Evolutionary conservation across 805 yeast genomes (phyloP).

Genomic region (Wickerhamomyces mucosus): DNA sequence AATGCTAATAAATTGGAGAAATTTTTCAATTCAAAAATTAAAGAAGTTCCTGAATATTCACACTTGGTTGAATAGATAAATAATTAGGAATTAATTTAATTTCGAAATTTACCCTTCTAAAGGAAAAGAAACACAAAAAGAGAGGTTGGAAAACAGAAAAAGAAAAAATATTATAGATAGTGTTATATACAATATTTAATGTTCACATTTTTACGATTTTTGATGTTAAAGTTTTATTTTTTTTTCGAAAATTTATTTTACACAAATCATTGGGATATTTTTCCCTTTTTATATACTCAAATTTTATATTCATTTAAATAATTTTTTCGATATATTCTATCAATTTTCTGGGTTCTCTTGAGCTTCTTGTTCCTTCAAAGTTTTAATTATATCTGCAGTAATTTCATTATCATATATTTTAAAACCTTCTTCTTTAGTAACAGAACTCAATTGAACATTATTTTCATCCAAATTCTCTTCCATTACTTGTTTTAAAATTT

Average conservation of each 20-base stretch:
- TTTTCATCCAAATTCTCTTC: conserved; percentile 94
- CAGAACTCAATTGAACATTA: conserved; percentile 91
- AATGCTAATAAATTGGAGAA: conserved; percentile 92
- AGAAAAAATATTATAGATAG: too few species aligned
- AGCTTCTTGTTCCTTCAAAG: conserved; percentile 60
- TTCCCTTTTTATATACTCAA: too few species aligned
- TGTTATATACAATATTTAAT: too few species aligned
- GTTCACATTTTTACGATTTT: too few species aligned
- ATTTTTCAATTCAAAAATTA: conserved; percentile 70
- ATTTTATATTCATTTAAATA: too few species aligned
- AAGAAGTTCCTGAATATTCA: conserved; percentile 88
- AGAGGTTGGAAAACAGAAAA: too few species aligned
- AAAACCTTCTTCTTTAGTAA: conserved; percentile 81
- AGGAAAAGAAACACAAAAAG: too few species aligned
- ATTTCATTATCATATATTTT: conserved; percentile 74
- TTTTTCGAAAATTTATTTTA: too few species aligned
- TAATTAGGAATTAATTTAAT: not conserved
- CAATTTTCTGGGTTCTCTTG: conserved; percentile 24
- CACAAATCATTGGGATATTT: too few species aligned
- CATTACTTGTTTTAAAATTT: conserved; percentile 95
- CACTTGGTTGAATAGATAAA: conserved; percentile 52
- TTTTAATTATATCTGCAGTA: conserved; percentile 72
- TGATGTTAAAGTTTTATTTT: too few species aligned
- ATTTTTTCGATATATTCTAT: not conserved
- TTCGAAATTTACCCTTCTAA: too few species aligned